These are phyloP conservation scores for Rhododendron henanense DNA, from an alignment of 148 eudicot genomes.

Conservation along the genomic window DNA sequence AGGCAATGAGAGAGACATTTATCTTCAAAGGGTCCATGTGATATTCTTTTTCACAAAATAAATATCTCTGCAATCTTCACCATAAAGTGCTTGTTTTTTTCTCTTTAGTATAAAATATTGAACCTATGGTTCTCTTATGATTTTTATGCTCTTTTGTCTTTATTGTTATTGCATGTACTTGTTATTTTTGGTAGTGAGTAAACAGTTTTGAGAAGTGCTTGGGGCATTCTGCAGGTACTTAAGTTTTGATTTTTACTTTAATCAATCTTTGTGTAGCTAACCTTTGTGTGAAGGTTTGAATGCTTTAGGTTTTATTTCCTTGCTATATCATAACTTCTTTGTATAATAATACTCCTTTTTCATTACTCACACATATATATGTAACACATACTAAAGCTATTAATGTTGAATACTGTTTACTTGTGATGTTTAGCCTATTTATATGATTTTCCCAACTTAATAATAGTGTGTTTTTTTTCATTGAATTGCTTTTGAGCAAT, in stretches of 20 bases:
- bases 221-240: background rate
- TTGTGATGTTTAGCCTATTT: background rate
- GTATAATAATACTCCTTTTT: background rate
- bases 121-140: background rate
- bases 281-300: background rate
- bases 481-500: background rate
- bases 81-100: background rate
- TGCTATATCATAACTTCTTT: background rate
- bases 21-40: background rate
- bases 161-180: background rate
- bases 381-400: background rate
- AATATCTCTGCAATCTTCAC: background rate
- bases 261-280: background rate
- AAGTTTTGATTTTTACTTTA: background rate
- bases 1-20: background rate
- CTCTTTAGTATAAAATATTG: background rate
- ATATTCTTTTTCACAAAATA: background rate
- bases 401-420: background rate
- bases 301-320: background rate
- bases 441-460: background rate
- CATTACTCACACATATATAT: background rate
- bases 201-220: background rate
- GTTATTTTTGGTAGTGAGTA: background rate
- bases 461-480: background rate
- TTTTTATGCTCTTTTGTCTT: background rate